A percentile compares a stretch with the other conserved stretches of the same genome.
These are phyloP conservation scores for Globomyces pollinis-pini DNA, from an alignment of 192 early-diverging fungal species.

Conservation along the genomic window DNA sequence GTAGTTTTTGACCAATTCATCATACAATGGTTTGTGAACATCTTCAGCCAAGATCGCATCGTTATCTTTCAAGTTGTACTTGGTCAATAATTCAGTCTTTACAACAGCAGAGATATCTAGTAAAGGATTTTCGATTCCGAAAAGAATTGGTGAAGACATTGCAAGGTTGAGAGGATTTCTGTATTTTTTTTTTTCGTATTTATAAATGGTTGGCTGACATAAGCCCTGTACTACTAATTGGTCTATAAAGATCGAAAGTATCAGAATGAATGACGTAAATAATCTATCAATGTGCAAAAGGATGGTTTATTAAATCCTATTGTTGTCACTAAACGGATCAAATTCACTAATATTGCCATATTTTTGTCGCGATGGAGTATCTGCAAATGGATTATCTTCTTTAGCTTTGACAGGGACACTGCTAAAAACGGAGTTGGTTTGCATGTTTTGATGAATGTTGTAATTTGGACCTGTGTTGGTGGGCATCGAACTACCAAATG, in stretches of 20 bases:
- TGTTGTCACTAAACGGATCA: constrained; percentile 10
- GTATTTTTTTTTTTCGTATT: neutral
- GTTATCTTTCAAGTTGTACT: constrained; percentile 90
- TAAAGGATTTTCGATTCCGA: constrained; percentile 96
- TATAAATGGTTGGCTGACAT: neutral
- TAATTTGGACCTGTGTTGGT: no score
- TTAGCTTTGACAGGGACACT: neutral
- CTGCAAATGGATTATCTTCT: constrained; percentile 1
- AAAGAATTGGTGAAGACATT: constrained; percentile 52
- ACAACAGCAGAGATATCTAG: constrained; percentile 92
- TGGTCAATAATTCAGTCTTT: constrained; percentile 61
- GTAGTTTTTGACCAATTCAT: constrained; percentile 66
- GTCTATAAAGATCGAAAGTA: no score
- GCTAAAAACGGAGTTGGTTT: no score
- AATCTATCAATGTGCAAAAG: no score
- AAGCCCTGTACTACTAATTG: no score
- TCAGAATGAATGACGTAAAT: no score
- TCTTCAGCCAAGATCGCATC: constrained; percentile 90
- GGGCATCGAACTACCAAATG: no score
- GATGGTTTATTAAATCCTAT: constrained; percentile 9
- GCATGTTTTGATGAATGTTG: no score
- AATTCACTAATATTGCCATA: constrained; percentile 2
- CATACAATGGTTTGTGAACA: constrained; percentile 79
- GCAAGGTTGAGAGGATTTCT: constrained; percentile 2
- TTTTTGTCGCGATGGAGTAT: neutral